Base-by-base conservation (phyloP, 2,329 filamentous ascomycete genomes). In the Aspergillus aculeatus region DNA sequence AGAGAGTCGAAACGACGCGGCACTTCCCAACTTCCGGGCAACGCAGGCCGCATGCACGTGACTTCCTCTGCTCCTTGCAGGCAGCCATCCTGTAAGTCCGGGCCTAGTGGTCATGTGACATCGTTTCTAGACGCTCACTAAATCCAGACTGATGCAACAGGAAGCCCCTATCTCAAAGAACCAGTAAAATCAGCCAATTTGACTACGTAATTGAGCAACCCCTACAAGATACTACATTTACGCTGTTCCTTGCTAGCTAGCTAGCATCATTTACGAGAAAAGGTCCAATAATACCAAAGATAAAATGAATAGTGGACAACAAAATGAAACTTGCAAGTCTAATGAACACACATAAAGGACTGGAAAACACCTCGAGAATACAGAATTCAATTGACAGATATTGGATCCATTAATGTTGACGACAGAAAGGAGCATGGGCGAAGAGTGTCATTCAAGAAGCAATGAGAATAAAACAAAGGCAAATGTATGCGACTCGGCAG, bases 341-440 rank as follows among this genome's bases (percentile, higher is more conserved):
- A 68, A 63, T 65, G 51, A 69, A 68, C 65, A 66, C 57, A 66
- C 50, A 64, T 57, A 56, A 68, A 59, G n/a, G 53, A 64, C 56
- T 55, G 56, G 56, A 50, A 56, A 68, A 73, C 68, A 70, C 69
- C 69, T 68, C 64, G 62, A 67, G 62, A 62, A 68, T 71, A 71
- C 68, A 73, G 64, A 61, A 65, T 44, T 44, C 65, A 67, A 66
- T 66, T 66, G 65, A 71, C 63, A 71, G 62, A 68, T 64, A 71
- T 68, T 62, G 68, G 62, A 70, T 71, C 70, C 74, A 75, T 74
- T 72, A 73, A 69, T 66, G 66, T 67, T 65, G 68, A 67, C 68
- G 68, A 69, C 63, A 66, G 64, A 47, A 44, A 63, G 64, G 65
- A 65, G 64, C 64, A 65, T 64, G 61, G 64, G 69, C 66, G 65